Evolutionary conservation across 2,329 filamentous ascomycete genomes (phyloP), one percentile per base, ranked within the genome.

Genomic region (Fusarium sp.): DNA sequence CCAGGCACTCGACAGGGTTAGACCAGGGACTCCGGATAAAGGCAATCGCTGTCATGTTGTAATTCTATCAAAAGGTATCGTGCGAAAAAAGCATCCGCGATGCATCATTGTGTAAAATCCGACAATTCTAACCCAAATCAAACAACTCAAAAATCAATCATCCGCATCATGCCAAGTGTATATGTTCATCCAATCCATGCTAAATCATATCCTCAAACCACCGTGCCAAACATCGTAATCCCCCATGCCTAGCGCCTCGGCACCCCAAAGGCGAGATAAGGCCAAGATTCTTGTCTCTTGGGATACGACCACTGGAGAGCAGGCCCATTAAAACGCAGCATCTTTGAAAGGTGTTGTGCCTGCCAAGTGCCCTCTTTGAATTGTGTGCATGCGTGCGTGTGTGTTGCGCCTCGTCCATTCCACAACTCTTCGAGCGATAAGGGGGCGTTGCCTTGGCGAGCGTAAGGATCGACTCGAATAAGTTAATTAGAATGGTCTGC

Each of bases 401-500:
- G 67, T 54, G 64, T 45, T 56, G 66, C 64, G 59, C 31, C 64
- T 65, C 52, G 60, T 56, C 63, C 72, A 69, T 74, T 61, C 60
- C 59, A 64, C 58, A 64, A 57, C 57, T 61, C 57, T 62, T 64
- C 64, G 66, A 68, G 69, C 66, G 72, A 70, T 58, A 73, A 71
- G 64, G 63, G 58, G 57, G 29, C 54, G 62, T 64, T 68, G 73
- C 65, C 66, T 74, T 78, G 76, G 75, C 76, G 74, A 71, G 73
- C 73, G 71, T 78, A 80, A 77, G 67, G 73, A 76, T 76, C 68
- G 76, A 76, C 74, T 80, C 74, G 77, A 80, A 69, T 74, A 71
- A 80, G 77, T 74, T 71, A 78, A 80, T 80, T 80, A 81, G 60
- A 68, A 74, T 76, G 77, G 71, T 73, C 74, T 78, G 80, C 80